A percentile compares a stretch with the other conserved stretches of the same genome.
Conservation (phyloP, 352 stramenopile species). For the Globisporangium sylvaticum region DNA sequence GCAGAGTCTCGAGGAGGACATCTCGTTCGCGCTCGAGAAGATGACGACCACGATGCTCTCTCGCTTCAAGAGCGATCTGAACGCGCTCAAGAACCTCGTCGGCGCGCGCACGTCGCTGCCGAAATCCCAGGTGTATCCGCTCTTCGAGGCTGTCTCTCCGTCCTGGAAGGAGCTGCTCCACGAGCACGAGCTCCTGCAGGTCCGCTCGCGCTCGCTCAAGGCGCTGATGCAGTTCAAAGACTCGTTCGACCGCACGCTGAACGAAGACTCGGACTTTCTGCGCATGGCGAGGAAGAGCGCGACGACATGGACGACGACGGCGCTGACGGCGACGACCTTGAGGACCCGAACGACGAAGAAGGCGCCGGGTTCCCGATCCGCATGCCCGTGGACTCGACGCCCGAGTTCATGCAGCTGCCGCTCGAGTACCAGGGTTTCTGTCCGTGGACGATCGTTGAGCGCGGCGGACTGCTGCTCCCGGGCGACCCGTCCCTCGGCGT, state of each 20-base stretch:
- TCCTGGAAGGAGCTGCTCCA: constrained; percentile 81
- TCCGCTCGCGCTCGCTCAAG: constrained; percentile 60
- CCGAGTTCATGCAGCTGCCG: constrained; percentile 93
- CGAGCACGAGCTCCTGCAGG: constrained; percentile 69
- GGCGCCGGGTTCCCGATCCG: constrained; percentile 52
- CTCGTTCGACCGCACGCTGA: constrained; percentile 58
- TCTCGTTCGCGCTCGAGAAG: constrained; percentile 78
- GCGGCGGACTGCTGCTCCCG: constrained; percentile 86
- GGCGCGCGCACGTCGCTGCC: constrained; percentile 83
- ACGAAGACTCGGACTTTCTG: constrained; percentile 51
- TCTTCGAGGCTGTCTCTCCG: constrained; percentile 88
- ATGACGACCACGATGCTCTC: constrained; percentile 58
- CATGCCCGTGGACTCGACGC: constrained; percentile 89
- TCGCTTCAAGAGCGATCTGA: constrained; percentile 67
- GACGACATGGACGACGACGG: constrained; percentile 34
- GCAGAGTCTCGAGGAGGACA: constrained; percentile 90
- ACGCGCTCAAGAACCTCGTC: constrained; percentile 77
- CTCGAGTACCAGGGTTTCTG: constrained; percentile 94
- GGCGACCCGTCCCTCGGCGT: constrained; percentile 90
- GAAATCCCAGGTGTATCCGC: constrained; percentile 93
- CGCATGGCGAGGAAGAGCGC: constrained; percentile 41
- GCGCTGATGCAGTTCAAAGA: constrained; percentile 74
- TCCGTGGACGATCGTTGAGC: constrained; percentile 88
- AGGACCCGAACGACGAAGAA: constrained; percentile 36
- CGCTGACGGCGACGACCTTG: constrained; percentile 6